These are phyloP conservation scores for Rhizopus sp. DNA, from an alignment of 371 early-diverging fungal species.

Conservation along the genomic window DNA sequence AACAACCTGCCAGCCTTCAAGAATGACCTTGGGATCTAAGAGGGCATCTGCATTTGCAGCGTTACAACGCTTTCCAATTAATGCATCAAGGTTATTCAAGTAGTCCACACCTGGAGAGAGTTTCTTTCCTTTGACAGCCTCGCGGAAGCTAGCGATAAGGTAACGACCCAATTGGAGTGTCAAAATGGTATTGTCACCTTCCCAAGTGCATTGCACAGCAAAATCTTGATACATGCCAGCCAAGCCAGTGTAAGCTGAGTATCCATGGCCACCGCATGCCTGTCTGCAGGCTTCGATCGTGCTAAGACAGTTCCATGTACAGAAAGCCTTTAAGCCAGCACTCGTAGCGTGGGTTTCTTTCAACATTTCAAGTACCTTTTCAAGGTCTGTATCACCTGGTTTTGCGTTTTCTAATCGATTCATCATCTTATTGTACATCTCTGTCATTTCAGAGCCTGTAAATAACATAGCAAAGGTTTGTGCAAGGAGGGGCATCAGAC, in stretches of 20 bases:
- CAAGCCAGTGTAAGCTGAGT: conserved; percentile 89
- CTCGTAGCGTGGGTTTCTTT: conserved; percentile 93
- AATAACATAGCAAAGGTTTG: conserved; percentile 92
- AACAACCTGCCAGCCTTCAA: conserved; percentile 84
- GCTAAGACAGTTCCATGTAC: conserved; percentile 88
- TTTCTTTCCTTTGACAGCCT: conserved; percentile 74
- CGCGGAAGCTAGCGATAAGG: conserved; percentile 80
- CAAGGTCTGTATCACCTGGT: conserved; percentile 68
- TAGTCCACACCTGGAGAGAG: conserved; percentile 85
- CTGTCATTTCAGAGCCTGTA: conserved; percentile 81
- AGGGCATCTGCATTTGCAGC: conserved; percentile 61
- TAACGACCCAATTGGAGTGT: conserved; percentile 91
- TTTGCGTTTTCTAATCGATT: conserved; percentile 64
- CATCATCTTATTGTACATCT: conserved; percentile 81
- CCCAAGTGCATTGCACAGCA: conserved; percentile 95
- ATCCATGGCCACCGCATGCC: conserved; percentile 91
- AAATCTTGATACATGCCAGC: conserved; percentile 87
- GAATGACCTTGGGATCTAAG: conserved; percentile 62
- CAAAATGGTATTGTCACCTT: conserved; percentile 90
- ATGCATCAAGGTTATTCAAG: conserved; percentile 60
- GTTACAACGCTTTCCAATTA: conserved; percentile 57
- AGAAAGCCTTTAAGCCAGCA: conserved; percentile 94
- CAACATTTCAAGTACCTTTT: conserved; percentile 70
- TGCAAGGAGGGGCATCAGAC: conserved; percentile 88
- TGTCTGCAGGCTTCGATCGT: conserved; percentile 92